phyloP scores from a whole-genome alignment of 345 rosid genomes.

The Arabis alpina region DNA sequence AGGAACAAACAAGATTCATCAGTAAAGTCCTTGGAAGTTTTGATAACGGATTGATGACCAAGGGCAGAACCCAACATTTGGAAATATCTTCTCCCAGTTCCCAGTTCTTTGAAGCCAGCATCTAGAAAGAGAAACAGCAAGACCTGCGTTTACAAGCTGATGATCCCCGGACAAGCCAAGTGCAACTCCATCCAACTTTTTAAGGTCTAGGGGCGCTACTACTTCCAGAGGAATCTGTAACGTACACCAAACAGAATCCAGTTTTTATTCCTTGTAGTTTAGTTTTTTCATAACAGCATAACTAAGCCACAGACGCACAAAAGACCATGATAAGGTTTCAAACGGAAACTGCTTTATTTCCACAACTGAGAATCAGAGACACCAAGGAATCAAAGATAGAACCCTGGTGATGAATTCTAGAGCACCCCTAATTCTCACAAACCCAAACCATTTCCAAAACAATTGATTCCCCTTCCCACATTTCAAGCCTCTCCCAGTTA shows the following conservation, averaged over 20 bases:
- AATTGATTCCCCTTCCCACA: neutral
- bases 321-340: constrained; percentile 7
- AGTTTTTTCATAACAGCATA: neutral
- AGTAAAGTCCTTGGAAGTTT: neutral
- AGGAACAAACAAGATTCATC: constrained; percentile 18
- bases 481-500: neutral
- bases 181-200: constrained; percentile 51
- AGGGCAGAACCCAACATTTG: constrained; percentile 50
- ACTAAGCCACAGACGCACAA: constrained; percentile 3
- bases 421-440: constrained; percentile 3
- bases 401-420: constrained; percentile 11
- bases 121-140: constrained; percentile 81
- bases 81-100: constrained; percentile 59
- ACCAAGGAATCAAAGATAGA: constrained; percentile 5
- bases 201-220: constrained; percentile 60
- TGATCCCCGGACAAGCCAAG: constrained; percentile 88
- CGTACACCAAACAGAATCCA: constrained; percentile 28
- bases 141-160: constrained; percentile 83
- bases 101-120: constrained; percentile 86
- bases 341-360: neutral
- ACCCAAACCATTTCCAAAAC: neutral
- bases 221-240: constrained; percentile 74
- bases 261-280: constrained; percentile 9
- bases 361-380: constrained; percentile 12
- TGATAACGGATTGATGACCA: constrained; percentile 21